These are phyloP conservation scores for Platanus orientalis DNA, from an alignment of 164 flowering plant genomes.

Conservation along the genomic window DNA sequence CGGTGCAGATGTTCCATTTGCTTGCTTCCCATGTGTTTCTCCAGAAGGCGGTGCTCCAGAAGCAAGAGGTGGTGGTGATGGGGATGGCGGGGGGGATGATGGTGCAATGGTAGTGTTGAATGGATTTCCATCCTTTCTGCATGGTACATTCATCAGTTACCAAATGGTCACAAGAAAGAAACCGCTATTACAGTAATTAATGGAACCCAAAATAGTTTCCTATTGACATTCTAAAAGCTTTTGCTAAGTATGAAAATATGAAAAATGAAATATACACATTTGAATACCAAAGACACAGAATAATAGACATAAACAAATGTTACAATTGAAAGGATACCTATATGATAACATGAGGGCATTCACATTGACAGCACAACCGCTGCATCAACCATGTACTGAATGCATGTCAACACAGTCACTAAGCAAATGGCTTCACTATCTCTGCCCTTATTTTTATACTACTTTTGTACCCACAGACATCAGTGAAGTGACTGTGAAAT, in stretches of 20 bases:
- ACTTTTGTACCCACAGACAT: neutral
- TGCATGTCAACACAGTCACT: neutral
- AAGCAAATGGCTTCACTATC: neutral
- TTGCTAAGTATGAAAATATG: neutral
- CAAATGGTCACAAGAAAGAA: neutral
- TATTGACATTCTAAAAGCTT: neutral
- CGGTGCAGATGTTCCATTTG: slow-evolving; percentile 30
- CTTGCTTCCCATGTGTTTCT: slow-evolving; percentile 21
- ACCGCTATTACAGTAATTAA: neutral
- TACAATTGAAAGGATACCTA: too few relatives aligned
- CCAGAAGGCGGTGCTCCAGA: slow-evolving; percentile 34
- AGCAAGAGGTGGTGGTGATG: slow-evolving; percentile 30
- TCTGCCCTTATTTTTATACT: neutral
- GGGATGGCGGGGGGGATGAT: slow-evolving; percentile 38
- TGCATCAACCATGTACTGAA: neutral
- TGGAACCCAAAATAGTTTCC: neutral
- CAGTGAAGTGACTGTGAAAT: too few relatives aligned
- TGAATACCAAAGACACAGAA: neutral
- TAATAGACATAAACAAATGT: too few relatives aligned
- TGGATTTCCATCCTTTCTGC: slow-evolving; percentile 85
- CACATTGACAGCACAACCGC: neutral
- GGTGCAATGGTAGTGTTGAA: slow-evolving; percentile 54
- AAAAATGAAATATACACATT: neutral
- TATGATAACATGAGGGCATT: too few relatives aligned
- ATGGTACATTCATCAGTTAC: slow-evolving; percentile 16